Conservation (phyloP, 2,329 filamentous ascomycete genomes). For the Aspergillus niger region DNA sequence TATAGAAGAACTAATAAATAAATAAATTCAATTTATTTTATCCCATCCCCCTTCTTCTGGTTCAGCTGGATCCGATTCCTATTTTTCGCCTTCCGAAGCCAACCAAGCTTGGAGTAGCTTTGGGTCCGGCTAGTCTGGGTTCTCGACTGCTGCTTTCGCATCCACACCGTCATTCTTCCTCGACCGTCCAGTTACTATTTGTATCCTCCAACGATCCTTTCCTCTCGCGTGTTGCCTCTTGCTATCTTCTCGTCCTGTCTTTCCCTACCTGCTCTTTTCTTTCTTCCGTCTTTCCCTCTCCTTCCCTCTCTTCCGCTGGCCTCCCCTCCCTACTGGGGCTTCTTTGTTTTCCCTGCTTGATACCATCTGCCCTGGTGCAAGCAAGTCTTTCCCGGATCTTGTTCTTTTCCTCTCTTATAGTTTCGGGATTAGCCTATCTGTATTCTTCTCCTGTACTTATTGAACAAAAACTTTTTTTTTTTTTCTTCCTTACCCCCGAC, state of each 20-base stretch:
- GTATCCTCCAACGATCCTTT: conserved; percentile 25
- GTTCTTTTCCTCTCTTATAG: conserved; percentile 10
- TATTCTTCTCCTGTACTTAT: conserved; percentile 16
- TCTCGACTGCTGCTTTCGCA: conserved; percentile 18
- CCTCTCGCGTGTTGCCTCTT: conserved; percentile 16
- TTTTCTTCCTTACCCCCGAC: conserved; percentile 14
- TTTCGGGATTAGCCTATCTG: conserved; percentile 11
- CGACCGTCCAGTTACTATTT: conserved; percentile 19
- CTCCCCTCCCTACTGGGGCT: conserved; percentile 9
- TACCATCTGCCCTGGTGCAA: conserved; percentile 4
- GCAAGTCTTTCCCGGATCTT: neutral
- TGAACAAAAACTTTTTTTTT: conserved; percentile 22
- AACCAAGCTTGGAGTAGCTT: conserved; percentile 20
- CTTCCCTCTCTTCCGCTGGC: conserved; percentile 7
- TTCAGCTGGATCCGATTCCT: neutral
- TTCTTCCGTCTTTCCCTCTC: conserved; percentile 3
- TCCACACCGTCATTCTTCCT: conserved; percentile 33
- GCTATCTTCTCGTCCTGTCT: neutral
- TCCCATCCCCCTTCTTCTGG: neutral
- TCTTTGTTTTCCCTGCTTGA: conserved; percentile 14
- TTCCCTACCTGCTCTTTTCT: conserved; percentile 2
- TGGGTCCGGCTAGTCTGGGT: conserved; percentile 17
- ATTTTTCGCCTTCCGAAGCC: conserved; percentile 12
- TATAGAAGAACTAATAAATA: too few species aligned
- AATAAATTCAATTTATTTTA: conserved; percentile 1